Percentiles rank a stretch among this genome's conserved stretches.
These are phyloP conservation scores for Nitzschia palea DNA, from an alignment of 108 stramenopile genomes.

Conservation along the genomic window DNA sequence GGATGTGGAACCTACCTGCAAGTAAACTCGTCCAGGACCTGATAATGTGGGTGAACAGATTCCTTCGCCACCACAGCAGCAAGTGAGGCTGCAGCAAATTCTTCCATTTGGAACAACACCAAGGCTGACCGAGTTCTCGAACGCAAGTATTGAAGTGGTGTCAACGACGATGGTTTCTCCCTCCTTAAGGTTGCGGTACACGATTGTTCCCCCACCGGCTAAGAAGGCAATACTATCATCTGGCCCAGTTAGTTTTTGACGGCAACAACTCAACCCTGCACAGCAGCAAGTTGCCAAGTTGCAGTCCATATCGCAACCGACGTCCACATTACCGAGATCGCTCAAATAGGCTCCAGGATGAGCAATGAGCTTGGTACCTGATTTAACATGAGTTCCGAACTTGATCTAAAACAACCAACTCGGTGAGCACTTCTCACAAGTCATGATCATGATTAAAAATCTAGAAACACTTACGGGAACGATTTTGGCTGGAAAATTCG, in stretches of 20 bases:
- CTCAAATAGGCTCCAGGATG: slow-evolving; percentile 57
- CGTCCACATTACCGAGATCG: slow-evolving; percentile 48
- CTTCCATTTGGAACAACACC: slow-evolving; percentile 66
- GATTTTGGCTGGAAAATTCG: slow-evolving; percentile 65
- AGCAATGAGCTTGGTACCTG: slow-evolving; percentile 32
- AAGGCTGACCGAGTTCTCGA: slow-evolving; percentile 56
- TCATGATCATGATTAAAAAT: no score
- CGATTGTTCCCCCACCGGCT: slow-evolving; percentile 56
- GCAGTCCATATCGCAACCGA: slow-evolving; percentile 42
- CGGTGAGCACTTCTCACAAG: no score
- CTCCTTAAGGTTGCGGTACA: slow-evolving; percentile 51
- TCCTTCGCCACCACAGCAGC: slow-evolving; percentile 82
- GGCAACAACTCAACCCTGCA: slow-evolving; percentile 50
- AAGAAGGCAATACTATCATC: slow-evolving; percentile 55
- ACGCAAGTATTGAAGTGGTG: slow-evolving; percentile 63
- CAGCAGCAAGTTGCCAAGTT: slow-evolving; percentile 44
- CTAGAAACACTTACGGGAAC: slow-evolving; percentile 26
- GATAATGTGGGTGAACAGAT: slow-evolving; percentile 84
- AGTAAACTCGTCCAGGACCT: slow-evolving; percentile 80
- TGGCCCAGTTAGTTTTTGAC: slow-evolving; percentile 44
- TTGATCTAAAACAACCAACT: slow-evolving; percentile 21
- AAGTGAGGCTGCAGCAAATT: slow-evolving; percentile 61
- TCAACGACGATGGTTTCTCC: slow-evolving; percentile 73
- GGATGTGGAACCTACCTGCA: slow-evolving; percentile 56
- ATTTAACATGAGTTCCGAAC: slow-evolving; percentile 40